These are phyloP conservation scores for Pleurotus cornucopiae DNA, from an alignment of 768 basidiomycete species.

Conservation along the genomic window DNA sequence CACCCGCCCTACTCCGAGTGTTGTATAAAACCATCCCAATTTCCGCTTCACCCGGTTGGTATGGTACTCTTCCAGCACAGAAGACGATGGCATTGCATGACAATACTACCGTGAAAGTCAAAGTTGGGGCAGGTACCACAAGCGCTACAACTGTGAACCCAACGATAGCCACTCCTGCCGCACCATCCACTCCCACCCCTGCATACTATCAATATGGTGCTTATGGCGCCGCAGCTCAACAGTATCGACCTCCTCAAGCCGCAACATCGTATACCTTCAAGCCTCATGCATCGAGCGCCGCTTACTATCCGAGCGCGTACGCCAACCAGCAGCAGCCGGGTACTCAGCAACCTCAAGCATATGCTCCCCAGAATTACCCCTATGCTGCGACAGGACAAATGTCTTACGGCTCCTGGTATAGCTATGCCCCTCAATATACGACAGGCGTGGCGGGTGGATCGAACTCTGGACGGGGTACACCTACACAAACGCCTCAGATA, in stretches of 20 bases:
- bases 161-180: conserved; percentile 26
- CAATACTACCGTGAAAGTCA: conserved; percentile 68
- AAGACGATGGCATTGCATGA: conserved; percentile 63
- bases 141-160: conserved; percentile 27
- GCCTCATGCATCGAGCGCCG: conserved; percentile 1
- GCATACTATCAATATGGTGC: conserved; percentile 6
- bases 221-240: conserved; percentile 9
- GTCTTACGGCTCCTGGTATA: conserved; percentile 14
- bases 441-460: conserved; percentile 10
- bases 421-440: conserved; percentile 9
- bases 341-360: conserved; percentile 5
- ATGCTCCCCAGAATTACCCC: conserved; percentile 5
- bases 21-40: conserved; percentile 68
- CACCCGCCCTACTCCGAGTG: conserved; percentile 60
- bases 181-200: conserved; percentile 20
- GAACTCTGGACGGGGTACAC: conserved; percentile 34
- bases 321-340: neutral
- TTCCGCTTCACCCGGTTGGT: conserved; percentile 61
- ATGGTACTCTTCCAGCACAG: conserved; percentile 63
- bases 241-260: conserved; percentile 8
- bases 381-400: conserved; percentile 10
- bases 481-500: conserved; percentile 16
- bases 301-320: conserved; percentile 9
- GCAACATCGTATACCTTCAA: conserved; percentile 12
- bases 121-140: conserved; percentile 27